These are phyloP conservation scores for Pichia sp. DNA, from an alignment of 1,139 yeast species.

Conservation along the genomic window DNA sequence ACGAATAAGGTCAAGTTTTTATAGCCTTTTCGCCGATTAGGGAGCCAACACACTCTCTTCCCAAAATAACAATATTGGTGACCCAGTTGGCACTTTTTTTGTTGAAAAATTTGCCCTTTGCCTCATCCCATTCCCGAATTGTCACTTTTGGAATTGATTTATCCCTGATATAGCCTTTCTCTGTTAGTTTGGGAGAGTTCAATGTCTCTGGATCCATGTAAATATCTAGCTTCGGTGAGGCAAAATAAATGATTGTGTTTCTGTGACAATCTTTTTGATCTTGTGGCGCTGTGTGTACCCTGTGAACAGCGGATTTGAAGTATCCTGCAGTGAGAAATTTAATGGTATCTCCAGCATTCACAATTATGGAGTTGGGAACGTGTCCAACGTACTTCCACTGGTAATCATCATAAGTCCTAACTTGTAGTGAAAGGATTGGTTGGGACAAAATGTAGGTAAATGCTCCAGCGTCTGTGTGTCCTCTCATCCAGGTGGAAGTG, in stretches of 20 bases:
- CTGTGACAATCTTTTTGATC: slow-evolving; percentile 35
- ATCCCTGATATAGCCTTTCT: slow-evolving; percentile 26
- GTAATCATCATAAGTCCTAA: slow-evolving; percentile 38
- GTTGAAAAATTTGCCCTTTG: slow-evolving; percentile 21
- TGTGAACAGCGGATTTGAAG: slow-evolving; percentile 40
- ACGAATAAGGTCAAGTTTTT: no score
- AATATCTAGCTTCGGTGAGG: slow-evolving; percentile 9
- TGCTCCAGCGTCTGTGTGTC: slow-evolving; percentile 44
- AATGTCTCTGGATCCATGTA: slow-evolving; percentile 26
- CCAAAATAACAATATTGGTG: slow-evolving; percentile 12
- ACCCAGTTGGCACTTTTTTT: slow-evolving; percentile 12
- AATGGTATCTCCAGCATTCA: slow-evolving; percentile 43
- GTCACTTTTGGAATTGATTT: slow-evolving; percentile 33
- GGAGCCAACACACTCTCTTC: slow-evolving; percentile 18
- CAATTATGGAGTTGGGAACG: slow-evolving; percentile 38
- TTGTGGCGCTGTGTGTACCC: slow-evolving; percentile 40
- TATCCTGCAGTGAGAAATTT: slow-evolving; percentile 44
- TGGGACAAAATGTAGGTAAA: slow-evolving; percentile 43
- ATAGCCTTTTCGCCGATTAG: not conserved
- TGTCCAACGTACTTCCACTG: slow-evolving; percentile 45
- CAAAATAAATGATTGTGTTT: slow-evolving; percentile 38
- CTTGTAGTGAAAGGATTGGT: slow-evolving; percentile 44
- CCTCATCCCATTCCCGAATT: slow-evolving; percentile 18
- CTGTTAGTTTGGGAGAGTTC: slow-evolving; percentile 31
- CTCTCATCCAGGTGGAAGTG: slow-evolving; percentile 39